These are phyloP conservation scores for Fusarium humuli DNA, from an alignment of 2,329 filamentous ascomycete species.

Conservation along the genomic window DNA sequence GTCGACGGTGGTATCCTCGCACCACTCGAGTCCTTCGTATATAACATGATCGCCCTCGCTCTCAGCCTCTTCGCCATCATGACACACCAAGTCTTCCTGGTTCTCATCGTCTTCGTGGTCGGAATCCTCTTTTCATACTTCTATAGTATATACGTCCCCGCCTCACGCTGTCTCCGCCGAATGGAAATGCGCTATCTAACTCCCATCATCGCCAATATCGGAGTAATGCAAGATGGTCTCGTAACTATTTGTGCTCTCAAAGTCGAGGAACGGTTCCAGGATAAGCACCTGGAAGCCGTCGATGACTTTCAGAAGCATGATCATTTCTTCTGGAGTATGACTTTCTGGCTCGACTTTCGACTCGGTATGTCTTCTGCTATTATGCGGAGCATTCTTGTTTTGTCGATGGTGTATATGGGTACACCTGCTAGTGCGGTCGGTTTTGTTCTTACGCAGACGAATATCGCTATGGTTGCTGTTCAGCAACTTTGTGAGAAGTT, in stretches of 20 bases:
- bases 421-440: slow-evolving; percentile 83
- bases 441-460: slow-evolving; percentile 76
- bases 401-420: slow-evolving; percentile 79
- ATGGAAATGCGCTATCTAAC: slow-evolving; percentile 91
- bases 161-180: slow-evolving; percentile 83
- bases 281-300: slow-evolving; percentile 81
- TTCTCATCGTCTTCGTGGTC: slow-evolving; percentile 76
- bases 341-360: slow-evolving; percentile 85
- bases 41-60: slow-evolving; percentile 76
- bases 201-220: slow-evolving; percentile 92
- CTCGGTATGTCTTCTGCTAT: slow-evolving; percentile 72
- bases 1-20: slow-evolving; percentile 86
- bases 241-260: slow-evolving; percentile 88
- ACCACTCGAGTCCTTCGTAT: slow-evolving; percentile 78
- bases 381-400: slow-evolving; percentile 79
- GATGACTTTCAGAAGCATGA: slow-evolving; percentile 95
- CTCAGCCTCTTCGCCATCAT: slow-evolving; percentile 82
- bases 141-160: slow-evolving; percentile 82
- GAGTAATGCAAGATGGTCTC: slow-evolving; percentile 84
- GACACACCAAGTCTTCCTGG: slow-evolving; percentile 80
- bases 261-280: slow-evolving; percentile 82
- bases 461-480: slow-evolving; percentile 52
- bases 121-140: slow-evolving; percentile 76
- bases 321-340: slow-evolving; percentile 93
- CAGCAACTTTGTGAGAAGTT: slow-evolving; percentile 79